phyloP scores from a whole-genome alignment of 441 rosid species.

The Dalechampia spathulata region DNA sequence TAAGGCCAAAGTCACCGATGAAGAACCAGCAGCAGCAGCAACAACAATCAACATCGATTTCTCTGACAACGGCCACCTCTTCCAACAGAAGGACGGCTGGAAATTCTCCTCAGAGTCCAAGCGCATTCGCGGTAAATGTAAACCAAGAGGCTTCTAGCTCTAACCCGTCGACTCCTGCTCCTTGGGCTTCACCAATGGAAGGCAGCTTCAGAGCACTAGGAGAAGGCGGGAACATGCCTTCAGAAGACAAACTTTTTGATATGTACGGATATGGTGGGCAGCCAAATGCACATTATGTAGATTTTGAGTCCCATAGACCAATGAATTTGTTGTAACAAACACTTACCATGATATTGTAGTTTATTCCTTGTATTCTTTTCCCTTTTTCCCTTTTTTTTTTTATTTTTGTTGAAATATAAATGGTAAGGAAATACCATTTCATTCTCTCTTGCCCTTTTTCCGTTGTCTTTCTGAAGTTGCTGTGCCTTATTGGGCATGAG shows the following conservation, averaged over 20 bases:
- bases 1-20: constrained; percentile 96
- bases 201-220: constrained; percentile 57
- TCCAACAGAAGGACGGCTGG: constrained; percentile 63
- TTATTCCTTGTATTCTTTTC: no score
- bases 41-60: constrained; percentile 51
- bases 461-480: no score
- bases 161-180: constrained; percentile 54
- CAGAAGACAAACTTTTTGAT: constrained; percentile 46
- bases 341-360: not conserved
- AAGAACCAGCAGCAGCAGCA: constrained; percentile 93
- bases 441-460: not conserved
- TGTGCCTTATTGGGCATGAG: no score
- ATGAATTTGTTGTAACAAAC: constrained; percentile 42
- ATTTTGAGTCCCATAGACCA: constrained; percentile 48
- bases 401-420: not conserved
- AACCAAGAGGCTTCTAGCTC: constrained; percentile 71
- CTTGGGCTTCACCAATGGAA: constrained; percentile 61
- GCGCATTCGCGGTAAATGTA: constrained; percentile 29
- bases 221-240: constrained; percentile 35
- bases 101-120: constrained; percentile 68
- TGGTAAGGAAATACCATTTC: constrained; percentile 1
- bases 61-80: constrained; percentile 53
- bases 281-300: constrained; percentile 35
- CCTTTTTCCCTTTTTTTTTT: constrained; percentile 7
- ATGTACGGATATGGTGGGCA: constrained; percentile 42